Conservation (phyloP, 768 basidiomycete genomes). For the Tulasnella sp. region DNA sequence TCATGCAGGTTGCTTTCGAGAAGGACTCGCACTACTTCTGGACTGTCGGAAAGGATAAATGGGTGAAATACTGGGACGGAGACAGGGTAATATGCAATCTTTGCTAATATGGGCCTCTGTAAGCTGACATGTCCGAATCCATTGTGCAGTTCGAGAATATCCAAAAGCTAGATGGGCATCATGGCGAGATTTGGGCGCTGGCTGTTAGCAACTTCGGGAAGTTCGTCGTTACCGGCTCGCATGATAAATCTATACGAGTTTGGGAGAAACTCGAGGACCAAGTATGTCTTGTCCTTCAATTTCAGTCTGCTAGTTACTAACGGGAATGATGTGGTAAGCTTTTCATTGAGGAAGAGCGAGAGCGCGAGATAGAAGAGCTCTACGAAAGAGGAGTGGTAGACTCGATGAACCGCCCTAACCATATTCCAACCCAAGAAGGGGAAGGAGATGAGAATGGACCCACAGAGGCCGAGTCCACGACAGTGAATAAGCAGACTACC, state of each 20-base stretch:
- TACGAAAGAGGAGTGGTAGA: conserved; percentile 83
- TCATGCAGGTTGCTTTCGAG: conserved; percentile 92
- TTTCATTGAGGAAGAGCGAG: conserved; percentile 98
- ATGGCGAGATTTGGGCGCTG: conserved; percentile 94
- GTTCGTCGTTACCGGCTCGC: conserved; percentile 95
- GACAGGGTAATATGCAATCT: conserved; percentile 71
- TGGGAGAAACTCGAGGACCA: conserved; percentile 99
- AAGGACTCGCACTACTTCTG: conserved; percentile 86
- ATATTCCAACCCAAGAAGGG: conserved; percentile 47
- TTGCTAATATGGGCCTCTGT: not conserved
- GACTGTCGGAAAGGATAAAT: conserved; percentile 92
- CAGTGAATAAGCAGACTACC: conserved; percentile 86
- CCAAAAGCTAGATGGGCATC: conserved; percentile 94
- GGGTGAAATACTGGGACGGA: conserved; percentile 98
- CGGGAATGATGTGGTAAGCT: conserved; percentile 53
- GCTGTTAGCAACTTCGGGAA: conserved; percentile 83
- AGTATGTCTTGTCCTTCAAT: conserved; percentile 49
- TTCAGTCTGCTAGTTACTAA: not conserved
- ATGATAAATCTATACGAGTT: conserved; percentile 98
- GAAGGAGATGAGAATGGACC: conserved; percentile 53
- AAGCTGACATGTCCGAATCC: not conserved
- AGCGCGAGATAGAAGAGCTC: conserved; percentile 83
- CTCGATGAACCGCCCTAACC: conserved; percentile 65
- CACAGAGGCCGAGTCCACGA: conserved; percentile 61
- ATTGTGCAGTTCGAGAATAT: conserved; percentile 86